These are phyloP conservation scores for Fusarium sp. DNA, from an alignment of 2,329 filamentous ascomycete species.

Conservation along the genomic window DNA sequence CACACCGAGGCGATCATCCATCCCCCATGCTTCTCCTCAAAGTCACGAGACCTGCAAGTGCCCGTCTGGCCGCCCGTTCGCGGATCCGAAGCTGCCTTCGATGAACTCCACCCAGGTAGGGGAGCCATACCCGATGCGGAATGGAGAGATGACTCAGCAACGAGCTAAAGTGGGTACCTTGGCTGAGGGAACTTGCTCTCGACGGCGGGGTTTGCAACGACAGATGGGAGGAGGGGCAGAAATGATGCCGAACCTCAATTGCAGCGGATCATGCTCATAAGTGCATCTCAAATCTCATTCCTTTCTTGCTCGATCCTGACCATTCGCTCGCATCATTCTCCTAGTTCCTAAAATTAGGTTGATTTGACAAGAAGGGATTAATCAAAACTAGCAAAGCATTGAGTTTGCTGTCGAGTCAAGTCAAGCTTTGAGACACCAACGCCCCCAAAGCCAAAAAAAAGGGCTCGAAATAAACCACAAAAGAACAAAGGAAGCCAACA, in stretches of 20 bases:
- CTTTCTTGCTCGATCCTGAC: too few relatives aligned
- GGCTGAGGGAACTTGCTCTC: slow-evolving; percentile 19
- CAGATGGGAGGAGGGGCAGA: slow-evolving; percentile 21
- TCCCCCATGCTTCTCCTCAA: slow-evolving; percentile 1
- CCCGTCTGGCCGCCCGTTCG: slow-evolving; percentile 6
- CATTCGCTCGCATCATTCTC: too few relatives aligned
- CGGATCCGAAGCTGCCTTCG: background rate
- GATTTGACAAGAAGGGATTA: too few relatives aligned
- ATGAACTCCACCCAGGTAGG: background rate
- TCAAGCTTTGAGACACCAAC: background rate
- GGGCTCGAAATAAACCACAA: background rate
- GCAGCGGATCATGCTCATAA: too few relatives aligned
- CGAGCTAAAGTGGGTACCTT: background rate
- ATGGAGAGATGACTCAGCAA: slow-evolving; percentile 15
- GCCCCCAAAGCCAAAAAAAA: background rate
- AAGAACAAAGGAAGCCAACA: slow-evolving; percentile 9
- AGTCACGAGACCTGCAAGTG: slow-evolving; percentile 16
- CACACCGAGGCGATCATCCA: background rate
- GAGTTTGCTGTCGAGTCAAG: background rate
- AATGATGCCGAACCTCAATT: too few relatives aligned
- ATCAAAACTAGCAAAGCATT: background rate
- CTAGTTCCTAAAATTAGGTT: too few relatives aligned
- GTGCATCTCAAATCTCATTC: too few relatives aligned
- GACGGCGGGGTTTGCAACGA: slow-evolving; percentile 30
- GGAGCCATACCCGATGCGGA: background rate